Conservation (phyloP, 1,139 yeast species). For the Saccharomyces uvarum region DNA sequence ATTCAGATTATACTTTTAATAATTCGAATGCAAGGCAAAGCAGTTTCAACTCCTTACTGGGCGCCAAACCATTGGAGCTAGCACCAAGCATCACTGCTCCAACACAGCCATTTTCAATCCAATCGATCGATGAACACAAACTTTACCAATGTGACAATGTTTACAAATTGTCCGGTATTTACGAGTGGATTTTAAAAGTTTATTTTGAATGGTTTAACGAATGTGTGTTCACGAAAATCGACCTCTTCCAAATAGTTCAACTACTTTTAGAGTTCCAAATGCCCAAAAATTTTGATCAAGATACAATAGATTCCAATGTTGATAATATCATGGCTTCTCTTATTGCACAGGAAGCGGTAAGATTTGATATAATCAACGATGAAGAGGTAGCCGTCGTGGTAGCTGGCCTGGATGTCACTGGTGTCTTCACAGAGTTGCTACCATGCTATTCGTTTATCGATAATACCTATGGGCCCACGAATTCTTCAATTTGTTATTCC, state of each 20-base stretch:
- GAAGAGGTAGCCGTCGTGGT: constrained; percentile 28
- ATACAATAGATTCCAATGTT: constrained; percentile 31
- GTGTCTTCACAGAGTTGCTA: constrained; percentile 41
- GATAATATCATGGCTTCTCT: constrained; percentile 46
- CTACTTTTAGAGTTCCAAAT: constrained; percentile 38
- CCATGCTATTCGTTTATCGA: constrained; percentile 30
- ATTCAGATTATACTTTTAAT: constrained; percentile 30
- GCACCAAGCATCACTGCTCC: constrained; percentile 49
- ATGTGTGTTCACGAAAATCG: constrained; percentile 40
- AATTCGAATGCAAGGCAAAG: constrained; percentile 27
- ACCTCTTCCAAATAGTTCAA: constrained; percentile 51
- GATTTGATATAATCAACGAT: constrained; percentile 27
- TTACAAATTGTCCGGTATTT: constrained; percentile 44
- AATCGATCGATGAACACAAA: constrained; percentile 43
- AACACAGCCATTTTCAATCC: constrained; percentile 48
- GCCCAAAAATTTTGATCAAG: constrained; percentile 30
- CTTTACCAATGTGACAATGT: constrained; percentile 45
- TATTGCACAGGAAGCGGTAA: constrained; percentile 40
- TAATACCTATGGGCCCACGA: constrained; percentile 13
- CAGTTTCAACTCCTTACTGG: constrained; percentile 28
- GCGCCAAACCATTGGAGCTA: constrained; percentile 39
- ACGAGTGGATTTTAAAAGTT: constrained; percentile 40
- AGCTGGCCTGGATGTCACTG: constrained; percentile 33
- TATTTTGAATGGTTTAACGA: constrained; percentile 37
- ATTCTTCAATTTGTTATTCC: constrained; percentile 14